Base-by-base conservation (phyloP, 1,284 basidiomycete species). In the Pterulicium gracile region DNA sequence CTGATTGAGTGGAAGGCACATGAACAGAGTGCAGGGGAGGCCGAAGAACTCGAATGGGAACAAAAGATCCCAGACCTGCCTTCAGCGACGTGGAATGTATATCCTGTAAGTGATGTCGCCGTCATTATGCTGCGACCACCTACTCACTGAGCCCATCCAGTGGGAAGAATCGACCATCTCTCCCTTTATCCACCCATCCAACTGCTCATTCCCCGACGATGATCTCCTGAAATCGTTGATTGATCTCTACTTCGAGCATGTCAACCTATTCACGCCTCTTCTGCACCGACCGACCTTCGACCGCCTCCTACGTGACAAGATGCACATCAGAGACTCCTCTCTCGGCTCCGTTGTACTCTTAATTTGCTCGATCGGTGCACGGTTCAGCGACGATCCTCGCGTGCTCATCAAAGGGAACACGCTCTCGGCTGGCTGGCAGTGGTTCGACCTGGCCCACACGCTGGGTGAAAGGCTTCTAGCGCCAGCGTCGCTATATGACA, bases 381-480 rank as follows among this genome's bases (percentile, higher is more conserved):
- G 71, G 39, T 70, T 61, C 50, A 61, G 67, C 19, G 60, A 69
- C 47, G 76, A 81, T 55, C 62, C 65, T 0, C 58, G 73, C 7
- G 70, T 75, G 1, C 57, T 58, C 10, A 57, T 50, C 50, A 47
- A 45, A 40, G 46, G 49, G 20, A 46, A 59, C 46, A 52, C 50
- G 34, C 67, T 67, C 45, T 70, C 72, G 0, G 64, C 68, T 1
- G 75, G 75, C 2, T 77, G 73, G 73, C 66, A 66, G 44, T 77
- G 67, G 58, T 66, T 75, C 46, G 61, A 60, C 14, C 67, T 69
- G 35, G 59, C 73, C 0, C 52, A 68, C n/a, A n/a, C 7, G 7
- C 10, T 32, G 7, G 27, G n/a, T 32, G 10, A 10, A 7, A 10
- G 10, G n/a, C 7, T 32, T 10, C 27, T 32, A n/a, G 27, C 27